Conservation (phyloP, 108 stramenopile species). For the Cyclotella cryptica region DNA sequence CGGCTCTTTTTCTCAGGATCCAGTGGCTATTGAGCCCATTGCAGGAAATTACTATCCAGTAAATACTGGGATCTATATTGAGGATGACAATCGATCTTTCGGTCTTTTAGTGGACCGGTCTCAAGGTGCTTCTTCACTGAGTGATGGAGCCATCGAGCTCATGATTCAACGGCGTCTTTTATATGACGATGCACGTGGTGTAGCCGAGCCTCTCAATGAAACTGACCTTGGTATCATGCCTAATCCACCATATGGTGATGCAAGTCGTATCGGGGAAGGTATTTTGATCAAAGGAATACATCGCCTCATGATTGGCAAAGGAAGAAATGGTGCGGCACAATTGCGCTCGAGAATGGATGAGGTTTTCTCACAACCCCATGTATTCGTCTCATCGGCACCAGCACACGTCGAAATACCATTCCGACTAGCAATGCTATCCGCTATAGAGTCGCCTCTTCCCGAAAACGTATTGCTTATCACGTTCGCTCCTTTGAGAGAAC, state of each 20-base stretch:
- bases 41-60: constrained; percentile 97
- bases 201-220: constrained; percentile 86
- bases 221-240: constrained; percentile 79
- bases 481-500: constrained; percentile 37
- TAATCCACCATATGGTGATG: constrained; percentile 85
- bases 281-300: constrained; percentile 88
- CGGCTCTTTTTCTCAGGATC: constrained; percentile 21
- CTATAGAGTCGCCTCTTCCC: constrained; percentile 55
- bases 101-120: constrained; percentile 88
- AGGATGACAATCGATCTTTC: constrained; percentile 71
- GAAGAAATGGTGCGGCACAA: constrained; percentile 57
- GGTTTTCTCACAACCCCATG: constrained; percentile 73
- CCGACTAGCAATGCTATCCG: constrained; percentile 37
- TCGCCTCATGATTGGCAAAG: constrained; percentile 72
- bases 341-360: constrained; percentile 80
- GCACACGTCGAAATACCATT: constrained; percentile 24
- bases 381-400: constrained; percentile 64
- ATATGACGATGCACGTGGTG: constrained; percentile 77
- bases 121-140: constrained; percentile 89
- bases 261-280: constrained; percentile 81
- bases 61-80: constrained; percentile 89
- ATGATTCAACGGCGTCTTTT: constrained; percentile 94
- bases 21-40: constrained; percentile 72
- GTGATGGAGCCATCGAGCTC: constrained; percentile 87
- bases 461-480: constrained; percentile 78